phyloP scores from a whole-genome alignment of 306 rosid species.

The Ochetophila trinervis region DNA sequence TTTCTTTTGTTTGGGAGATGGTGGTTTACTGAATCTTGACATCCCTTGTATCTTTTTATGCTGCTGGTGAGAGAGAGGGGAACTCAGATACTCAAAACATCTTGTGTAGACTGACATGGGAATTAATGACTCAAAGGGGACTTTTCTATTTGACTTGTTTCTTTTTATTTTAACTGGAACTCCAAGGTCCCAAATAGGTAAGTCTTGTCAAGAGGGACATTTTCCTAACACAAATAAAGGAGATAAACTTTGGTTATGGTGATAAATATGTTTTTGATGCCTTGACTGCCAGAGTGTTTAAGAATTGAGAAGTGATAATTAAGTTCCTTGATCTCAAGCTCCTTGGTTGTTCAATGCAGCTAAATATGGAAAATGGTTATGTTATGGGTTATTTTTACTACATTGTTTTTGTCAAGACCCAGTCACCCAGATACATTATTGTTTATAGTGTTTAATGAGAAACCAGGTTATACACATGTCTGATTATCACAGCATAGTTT shows the following conservation, averaged over 20 bases:
- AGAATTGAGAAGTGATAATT: background rate
- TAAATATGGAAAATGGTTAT: too few species aligned
- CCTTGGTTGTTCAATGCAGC: background rate
- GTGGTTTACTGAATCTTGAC: too few species aligned
- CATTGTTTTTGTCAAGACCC: background rate
- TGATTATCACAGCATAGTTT: background rate
- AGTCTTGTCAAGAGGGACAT: too few species aligned
- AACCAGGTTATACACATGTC: background rate
- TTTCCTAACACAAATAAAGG: background rate
- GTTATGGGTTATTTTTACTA: background rate
- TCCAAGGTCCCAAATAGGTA: too few species aligned
- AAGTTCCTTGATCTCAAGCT: background rate
- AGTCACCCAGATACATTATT: background rate
- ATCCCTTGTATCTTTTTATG: too few species aligned
- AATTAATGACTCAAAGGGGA: too few species aligned
- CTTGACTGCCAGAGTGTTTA: background rate
- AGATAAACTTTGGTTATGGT: background rate
- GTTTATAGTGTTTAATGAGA: background rate
- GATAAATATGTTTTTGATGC: background rate
- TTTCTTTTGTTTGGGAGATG: too few species aligned
- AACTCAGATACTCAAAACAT: too few species aligned
- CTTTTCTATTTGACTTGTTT: too few species aligned
- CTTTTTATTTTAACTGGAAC: too few species aligned
- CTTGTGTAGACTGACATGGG: too few species aligned
- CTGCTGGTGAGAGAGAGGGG: too few species aligned